phyloP scores from a whole-genome alignment of 441 rosid genomes.

The Gossypium lobatum region DNA sequence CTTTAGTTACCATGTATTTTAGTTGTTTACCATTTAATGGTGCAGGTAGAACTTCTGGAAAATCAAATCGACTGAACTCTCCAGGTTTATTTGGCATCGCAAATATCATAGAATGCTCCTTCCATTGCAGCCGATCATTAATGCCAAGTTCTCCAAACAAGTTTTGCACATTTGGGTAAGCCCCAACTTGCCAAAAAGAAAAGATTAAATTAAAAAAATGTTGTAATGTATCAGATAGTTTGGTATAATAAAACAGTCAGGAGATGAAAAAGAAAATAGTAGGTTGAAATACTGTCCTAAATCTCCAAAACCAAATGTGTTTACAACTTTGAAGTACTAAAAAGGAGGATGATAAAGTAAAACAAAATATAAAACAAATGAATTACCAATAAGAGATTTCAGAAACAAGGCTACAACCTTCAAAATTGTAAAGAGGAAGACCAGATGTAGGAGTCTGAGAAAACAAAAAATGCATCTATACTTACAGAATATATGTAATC shows the following conservation, averaged over 20 bases:
- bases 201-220: not conserved
- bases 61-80: conserved; percentile 94
- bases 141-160: conserved; percentile 92
- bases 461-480: conserved; percentile 6
- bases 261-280: not conserved
- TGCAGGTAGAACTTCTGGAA: conserved; percentile 80
- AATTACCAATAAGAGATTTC: not conserved
- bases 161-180: conserved; percentile 90
- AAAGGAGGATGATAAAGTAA: not conserved
- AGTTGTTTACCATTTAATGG: conserved; percentile 74
- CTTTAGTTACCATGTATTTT: not conserved
- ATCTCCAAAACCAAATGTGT: not conserved
- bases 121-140: conserved; percentile 88
- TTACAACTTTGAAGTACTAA: not conserved
- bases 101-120: conserved; percentile 96
- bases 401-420: not conserved
- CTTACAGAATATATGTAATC: conserved; percentile 96
- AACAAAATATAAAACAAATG: not conserved
- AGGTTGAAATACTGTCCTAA: conserved; percentile 1
- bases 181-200: conserved; percentile 61
- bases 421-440: not conserved
- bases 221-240: not conserved
- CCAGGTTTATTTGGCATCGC: conserved; percentile 97
- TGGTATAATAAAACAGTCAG: not conserved
- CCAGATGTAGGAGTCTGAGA: not conserved